Conservation (phyloP, 2,329 filamentous ascomycete species). For the Ophiosphaerella herpotricha region DNA sequence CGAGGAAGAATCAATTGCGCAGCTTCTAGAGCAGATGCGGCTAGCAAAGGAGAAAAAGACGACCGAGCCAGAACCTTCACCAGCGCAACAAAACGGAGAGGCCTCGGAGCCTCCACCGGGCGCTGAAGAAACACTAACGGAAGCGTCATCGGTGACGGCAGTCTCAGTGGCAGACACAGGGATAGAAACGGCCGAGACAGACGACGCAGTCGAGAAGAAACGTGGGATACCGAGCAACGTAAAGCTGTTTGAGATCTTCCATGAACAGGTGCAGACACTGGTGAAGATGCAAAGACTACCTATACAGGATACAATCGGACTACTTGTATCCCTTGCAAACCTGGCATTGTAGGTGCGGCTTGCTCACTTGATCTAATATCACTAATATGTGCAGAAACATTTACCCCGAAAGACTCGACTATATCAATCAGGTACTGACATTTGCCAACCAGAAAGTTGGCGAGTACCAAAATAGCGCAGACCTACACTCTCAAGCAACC, state of each 20-base stretch:
- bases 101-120: slow-evolving; percentile 22
- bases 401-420: slow-evolving; percentile 89
- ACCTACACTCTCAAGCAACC: slow-evolving; percentile 83
- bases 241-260: slow-evolving; percentile 96
- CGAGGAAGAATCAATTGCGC: slow-evolving; percentile 82
- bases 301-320: slow-evolving; percentile 91
- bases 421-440: slow-evolving; percentile 89
- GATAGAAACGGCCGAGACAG: slow-evolving; percentile 43
- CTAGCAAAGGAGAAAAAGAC: slow-evolving; percentile 64
- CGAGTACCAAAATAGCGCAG: slow-evolving; percentile 92
- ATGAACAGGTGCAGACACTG: slow-evolving; percentile 90
- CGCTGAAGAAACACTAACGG: slow-evolving; percentile 32
- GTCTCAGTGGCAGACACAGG: slow-evolving; percentile 43
- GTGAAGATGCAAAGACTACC: slow-evolving; percentile 89
- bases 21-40: slow-evolving; percentile 76
- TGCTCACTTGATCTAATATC: neutral
- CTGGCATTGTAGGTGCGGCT: slow-evolving; percentile 69
- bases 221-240: slow-evolving; percentile 73
- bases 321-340: slow-evolving; percentile 92
- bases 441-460: slow-evolving; percentile 86
- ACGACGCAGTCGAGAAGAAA: slow-evolving; percentile 51
- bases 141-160: slow-evolving; percentile 36
- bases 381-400: slow-evolving; percentile 67
- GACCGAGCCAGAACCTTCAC: slow-evolving; percentile 27
- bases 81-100: slow-evolving; percentile 43